These are phyloP conservation scores for Sporothrix protearum DNA, from an alignment of 2,329 filamentous ascomycete species.

Conservation along the genomic window DNA sequence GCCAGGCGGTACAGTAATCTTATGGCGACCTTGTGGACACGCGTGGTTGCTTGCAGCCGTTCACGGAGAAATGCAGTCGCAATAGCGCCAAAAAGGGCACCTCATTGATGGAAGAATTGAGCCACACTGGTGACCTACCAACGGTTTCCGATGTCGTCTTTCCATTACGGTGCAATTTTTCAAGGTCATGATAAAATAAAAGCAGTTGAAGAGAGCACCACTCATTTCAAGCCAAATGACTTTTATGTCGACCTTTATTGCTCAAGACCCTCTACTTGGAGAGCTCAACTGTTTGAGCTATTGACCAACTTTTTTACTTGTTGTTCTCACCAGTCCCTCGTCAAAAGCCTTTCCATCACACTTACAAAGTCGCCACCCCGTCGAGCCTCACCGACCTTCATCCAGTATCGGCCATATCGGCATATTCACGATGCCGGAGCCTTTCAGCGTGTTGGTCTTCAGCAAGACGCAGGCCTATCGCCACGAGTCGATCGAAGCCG, in stretches of 20 bases:
- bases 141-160: background rate
- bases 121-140: background rate
- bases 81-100: background rate
- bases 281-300: background rate
- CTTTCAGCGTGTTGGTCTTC: slow-evolving; percentile 39
- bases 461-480: slow-evolving; percentile 40
- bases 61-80: background rate
- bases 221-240: background rate
- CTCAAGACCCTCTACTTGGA: background rate
- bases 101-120: slow-evolving; percentile 14
- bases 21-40: background rate
- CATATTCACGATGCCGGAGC: slow-evolving; percentile 8
- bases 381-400: background rate
- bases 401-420: too few relatives aligned
- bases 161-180: background rate
- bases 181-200: background rate
- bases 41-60: background rate
- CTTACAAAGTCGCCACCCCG: background rate
- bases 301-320: background rate
- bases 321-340: background rate
- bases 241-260: background rate
- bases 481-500: slow-evolving; percentile 41
- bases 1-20: background rate
- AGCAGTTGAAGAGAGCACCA: background rate
- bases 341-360: background rate